These are phyloP conservation scores for Aspergillus hiratsukae DNA, from an alignment of 2,329 filamentous ascomycete species.

Conservation along the genomic window DNA sequence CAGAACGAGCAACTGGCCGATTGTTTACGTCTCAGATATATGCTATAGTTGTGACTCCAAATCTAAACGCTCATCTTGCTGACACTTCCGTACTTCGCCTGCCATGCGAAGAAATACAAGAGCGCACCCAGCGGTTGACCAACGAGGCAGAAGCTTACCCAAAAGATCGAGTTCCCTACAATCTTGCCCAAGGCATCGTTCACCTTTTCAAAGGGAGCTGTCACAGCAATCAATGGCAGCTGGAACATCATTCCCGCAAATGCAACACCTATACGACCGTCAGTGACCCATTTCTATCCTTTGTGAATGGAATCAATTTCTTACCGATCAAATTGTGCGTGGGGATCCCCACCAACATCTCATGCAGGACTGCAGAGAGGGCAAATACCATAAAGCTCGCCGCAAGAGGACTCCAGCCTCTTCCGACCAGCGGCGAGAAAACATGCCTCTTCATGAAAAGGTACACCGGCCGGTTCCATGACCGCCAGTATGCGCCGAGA, in stretches of 20 bases:
- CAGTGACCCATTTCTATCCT: slow-evolving; percentile 5
- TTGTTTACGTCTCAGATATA: background rate
- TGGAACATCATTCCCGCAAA: slow-evolving; percentile 94
- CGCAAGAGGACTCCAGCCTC: slow-evolving; percentile 67
- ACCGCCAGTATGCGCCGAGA: slow-evolving; percentile 85
- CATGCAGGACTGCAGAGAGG: slow-evolving; percentile 83
- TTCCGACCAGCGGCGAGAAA: slow-evolving; percentile 78
- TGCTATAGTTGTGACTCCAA: background rate
- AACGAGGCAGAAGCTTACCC: slow-evolving; percentile 92
- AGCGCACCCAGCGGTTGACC: slow-evolving; percentile 90
- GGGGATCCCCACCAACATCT: slow-evolving; percentile 86
- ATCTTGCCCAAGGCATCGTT: slow-evolving; percentile 70
- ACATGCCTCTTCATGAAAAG: slow-evolving; percentile 95
- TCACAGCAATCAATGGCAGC: slow-evolving; percentile 79
- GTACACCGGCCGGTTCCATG: slow-evolving; percentile 97
- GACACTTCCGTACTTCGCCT: slow-evolving; percentile 90
- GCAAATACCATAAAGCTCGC: slow-evolving; percentile 82
- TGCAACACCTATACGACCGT: slow-evolving; percentile 63
- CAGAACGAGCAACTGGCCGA: background rate
- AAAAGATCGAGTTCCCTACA: slow-evolving; percentile 90
- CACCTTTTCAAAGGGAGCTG: slow-evolving; percentile 73
- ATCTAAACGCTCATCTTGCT: slow-evolving; percentile 35
- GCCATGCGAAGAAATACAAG: slow-evolving; percentile 97
- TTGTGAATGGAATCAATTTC: slow-evolving; percentile 15
- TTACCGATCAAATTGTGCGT: slow-evolving; percentile 88